Evolutionary conservation across 495 filamentous ascomycete genomes (phyloP), one percentile per base, ranked within the genome.

Genomic region (Clavariopsis aquatica): DNA sequence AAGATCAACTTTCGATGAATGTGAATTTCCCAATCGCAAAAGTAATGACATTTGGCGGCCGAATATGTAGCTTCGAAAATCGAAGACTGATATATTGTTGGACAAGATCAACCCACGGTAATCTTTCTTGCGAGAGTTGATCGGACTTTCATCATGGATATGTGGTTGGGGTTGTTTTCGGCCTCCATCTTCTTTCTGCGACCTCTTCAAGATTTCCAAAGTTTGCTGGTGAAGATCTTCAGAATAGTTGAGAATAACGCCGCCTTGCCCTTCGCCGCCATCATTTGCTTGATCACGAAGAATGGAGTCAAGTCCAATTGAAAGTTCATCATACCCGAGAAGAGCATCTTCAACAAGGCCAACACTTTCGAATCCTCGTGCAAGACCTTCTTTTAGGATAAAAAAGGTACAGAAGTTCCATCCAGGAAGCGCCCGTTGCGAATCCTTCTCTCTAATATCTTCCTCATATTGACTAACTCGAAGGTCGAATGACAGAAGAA

Each of bases 361-460:
- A 13, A 97, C 93, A 74, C 90, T 97, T 75, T 98, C 94, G 72
- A 98, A 96, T 0, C 92, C 95, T 60, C 89, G 82, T 4, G 93
- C 92, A 45, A 98, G 81, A 4, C 94, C 94, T 73, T 98, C 94
- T 70, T 98, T 98, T 17, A 98, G 80, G 22, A 98, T 90, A 72
- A 98, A 98, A 72, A 97, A 98, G 0, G 95, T 98, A 74, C 93
- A 97, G 72, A 98, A 98, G 72, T 98, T 98, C 94, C 95, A 98
- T 0, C 94, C 94, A 2, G 95, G 94, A 23, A 98, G 77, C 45
- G 81, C 84, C 45, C 93, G 85, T 78, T 97, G 93, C 3, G 88
- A 84, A 69, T 98, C 94, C 70, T 90, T 92, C 72, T 96, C 95
- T 68, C 87, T 87, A 69, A 98, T 95, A 74, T 98, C 95, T 70